Evolutionary conservation across 306 rosid genomes (phyloP).

Genomic region (barrel medic (Medicago truncatula)): DNA sequence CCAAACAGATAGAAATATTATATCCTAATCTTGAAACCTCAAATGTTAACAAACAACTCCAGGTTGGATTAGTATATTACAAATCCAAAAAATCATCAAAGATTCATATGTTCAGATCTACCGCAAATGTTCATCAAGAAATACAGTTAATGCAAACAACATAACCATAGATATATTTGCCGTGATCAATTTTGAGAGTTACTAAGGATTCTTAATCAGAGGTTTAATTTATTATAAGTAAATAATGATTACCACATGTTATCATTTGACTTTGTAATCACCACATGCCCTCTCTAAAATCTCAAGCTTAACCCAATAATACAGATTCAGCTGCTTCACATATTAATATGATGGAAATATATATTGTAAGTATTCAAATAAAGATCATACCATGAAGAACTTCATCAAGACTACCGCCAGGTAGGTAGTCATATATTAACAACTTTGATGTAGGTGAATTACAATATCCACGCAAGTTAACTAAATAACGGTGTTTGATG

Average conservation of each 20-base stretch:
- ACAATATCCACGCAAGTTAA: slow-evolving; percentile 96
- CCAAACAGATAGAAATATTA: slow-evolving; percentile 10
- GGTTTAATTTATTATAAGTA: slow-evolving; percentile 12
- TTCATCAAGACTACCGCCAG: slow-evolving; percentile 98
- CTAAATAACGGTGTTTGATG: slow-evolving; percentile 95
- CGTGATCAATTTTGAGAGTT: slow-evolving; percentile 23
- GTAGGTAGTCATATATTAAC: slow-evolving; percentile 88
- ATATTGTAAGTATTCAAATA: slow-evolving; percentile 12
- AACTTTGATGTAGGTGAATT: slow-evolving; percentile 96
- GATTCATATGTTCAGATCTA: slow-evolving; percentile 9
- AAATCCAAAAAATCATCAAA: slow-evolving; percentile 17
- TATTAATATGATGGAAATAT: slow-evolving; percentile 36
- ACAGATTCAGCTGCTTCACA: slow-evolving; percentile 26
- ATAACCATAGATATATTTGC: not conserved
- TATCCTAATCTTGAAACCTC: slow-evolving; percentile 16
- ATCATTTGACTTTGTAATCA: slow-evolving; percentile 7
- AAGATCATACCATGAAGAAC: slow-evolving; percentile 85
- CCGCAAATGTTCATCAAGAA: slow-evolving; percentile 5
- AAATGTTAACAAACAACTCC: not conserved
- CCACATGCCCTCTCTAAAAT: slow-evolving; percentile 25
- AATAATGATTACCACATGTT: slow-evolving; percentile 29
- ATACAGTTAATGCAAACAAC: slow-evolving; percentile 1
- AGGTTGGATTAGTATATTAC: slow-evolving; percentile 21
- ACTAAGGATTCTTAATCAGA: slow-evolving; percentile 13
- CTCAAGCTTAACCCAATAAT: slow-evolving; percentile 27